phyloP scores from a whole-genome alignment of 129 eudicot species.

The Ambrosia trifida region DNA sequence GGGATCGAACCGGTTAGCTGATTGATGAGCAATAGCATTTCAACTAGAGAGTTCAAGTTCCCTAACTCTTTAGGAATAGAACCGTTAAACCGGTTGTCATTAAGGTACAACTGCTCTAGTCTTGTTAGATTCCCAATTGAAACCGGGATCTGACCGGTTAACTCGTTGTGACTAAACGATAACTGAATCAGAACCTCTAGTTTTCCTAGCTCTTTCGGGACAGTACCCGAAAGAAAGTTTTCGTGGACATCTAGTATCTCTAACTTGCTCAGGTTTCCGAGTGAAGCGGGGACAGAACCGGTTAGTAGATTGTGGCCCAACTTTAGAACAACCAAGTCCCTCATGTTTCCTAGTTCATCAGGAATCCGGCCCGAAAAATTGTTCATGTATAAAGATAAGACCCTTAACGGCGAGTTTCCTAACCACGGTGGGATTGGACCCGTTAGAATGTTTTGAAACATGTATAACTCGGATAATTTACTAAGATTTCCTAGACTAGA shows the following conservation, averaged over 20 bases:
- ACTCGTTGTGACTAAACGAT: conserved; percentile 27
- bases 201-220: conserved; percentile 30
- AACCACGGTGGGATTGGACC: conserved; percentile 35
- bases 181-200: conserved; percentile 24
- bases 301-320: conserved; percentile 19
- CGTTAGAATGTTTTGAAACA: conserved; percentile 24
- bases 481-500: conserved; percentile 27
- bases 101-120: conserved; percentile 28
- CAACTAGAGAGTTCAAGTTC: conserved; percentile 28
- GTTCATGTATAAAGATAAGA: conserved; percentile 8
- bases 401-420: conserved; percentile 27
- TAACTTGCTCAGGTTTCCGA: conserved; percentile 32
- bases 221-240: conserved; percentile 28
- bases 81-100: conserved; percentile 27
- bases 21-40: conserved; percentile 15
- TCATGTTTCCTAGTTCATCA: conserved; percentile 18
- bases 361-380: conserved; percentile 40
- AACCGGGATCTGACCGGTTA: conserved; percentile 29
- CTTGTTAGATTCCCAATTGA: conserved; percentile 24
- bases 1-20: conserved; percentile 25
- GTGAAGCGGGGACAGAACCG: conserved; percentile 35
- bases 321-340: background rate
- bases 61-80: conserved; percentile 29
- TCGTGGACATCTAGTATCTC: conserved; percentile 15
- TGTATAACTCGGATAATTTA: conserved; percentile 19